These are phyloP conservation scores for Diplodia scrobiculata DNA, from an alignment of 2,329 filamentous ascomycete species.

Conservation along the genomic window DNA sequence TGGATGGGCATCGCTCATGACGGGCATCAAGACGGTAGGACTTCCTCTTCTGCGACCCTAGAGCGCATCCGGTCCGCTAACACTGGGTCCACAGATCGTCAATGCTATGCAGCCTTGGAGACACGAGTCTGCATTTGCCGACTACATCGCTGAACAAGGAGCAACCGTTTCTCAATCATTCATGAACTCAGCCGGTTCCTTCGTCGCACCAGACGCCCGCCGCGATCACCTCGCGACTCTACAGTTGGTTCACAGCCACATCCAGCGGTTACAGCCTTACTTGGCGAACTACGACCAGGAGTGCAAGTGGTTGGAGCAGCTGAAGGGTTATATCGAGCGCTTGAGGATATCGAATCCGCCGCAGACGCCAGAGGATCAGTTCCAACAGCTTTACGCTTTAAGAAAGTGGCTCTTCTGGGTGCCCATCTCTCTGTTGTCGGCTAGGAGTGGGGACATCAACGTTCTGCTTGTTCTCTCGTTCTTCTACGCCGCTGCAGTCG, in stretches of 20 bases:
- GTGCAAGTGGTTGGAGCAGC: slow-evolving; percentile 53
- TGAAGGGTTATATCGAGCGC: slow-evolving; percentile 52
- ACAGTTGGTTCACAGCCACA: slow-evolving; percentile 46
- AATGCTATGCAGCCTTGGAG: slow-evolving; percentile 91
- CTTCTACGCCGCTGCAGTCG: slow-evolving; percentile 84
- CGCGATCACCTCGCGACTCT: slow-evolving; percentile 59
- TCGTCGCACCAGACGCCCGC: slow-evolving; percentile 57
- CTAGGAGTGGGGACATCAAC: slow-evolving; percentile 72
- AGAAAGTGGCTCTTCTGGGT: slow-evolving; percentile 96
- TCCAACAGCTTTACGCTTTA: slow-evolving; percentile 83
- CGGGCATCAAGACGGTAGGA: slow-evolving; percentile 83
- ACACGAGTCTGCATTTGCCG: slow-evolving; percentile 81
- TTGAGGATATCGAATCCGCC: slow-evolving; percentile 47
- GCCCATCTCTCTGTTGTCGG: slow-evolving; percentile 79
- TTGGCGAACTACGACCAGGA: slow-evolving; percentile 51
- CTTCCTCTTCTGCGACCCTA: neutral
- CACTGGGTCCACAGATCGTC: slow-evolving; percentile 64
- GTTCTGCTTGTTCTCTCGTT: slow-evolving; percentile 84
- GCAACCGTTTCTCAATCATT: slow-evolving; percentile 42
- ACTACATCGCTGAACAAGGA: slow-evolving; percentile 78
- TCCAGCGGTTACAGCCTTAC: slow-evolving; percentile 50
- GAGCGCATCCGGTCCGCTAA: neutral
- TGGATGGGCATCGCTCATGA: slow-evolving; percentile 89
- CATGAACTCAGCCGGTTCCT: slow-evolving; percentile 68
- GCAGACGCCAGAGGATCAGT: slow-evolving; percentile 72